A percentile compares a stretch with the other conserved stretches of the same genome.
phyloP scores from a whole-genome alignment of 352 stramenopile genomes.

The Pythium sp. region DNA sequence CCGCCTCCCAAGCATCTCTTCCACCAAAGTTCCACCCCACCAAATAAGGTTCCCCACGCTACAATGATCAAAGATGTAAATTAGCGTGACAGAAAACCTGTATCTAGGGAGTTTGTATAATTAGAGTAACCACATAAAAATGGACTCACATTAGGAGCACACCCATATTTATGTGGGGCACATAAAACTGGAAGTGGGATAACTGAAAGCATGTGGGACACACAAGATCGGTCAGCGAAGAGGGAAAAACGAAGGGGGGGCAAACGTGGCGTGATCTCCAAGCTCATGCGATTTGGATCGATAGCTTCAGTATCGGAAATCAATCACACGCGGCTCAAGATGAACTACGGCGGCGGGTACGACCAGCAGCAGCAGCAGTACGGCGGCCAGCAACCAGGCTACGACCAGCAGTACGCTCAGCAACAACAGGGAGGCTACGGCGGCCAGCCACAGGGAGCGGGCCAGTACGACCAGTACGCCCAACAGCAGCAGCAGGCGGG shows the following conservation, averaged over 20 bases:
- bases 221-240: neutral
- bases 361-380: slow-evolving; percentile 26
- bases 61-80: neutral
- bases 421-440: slow-evolving; percentile 32
- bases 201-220: neutral
- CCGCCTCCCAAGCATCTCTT: neutral
- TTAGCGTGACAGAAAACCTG: neutral
- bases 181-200: neutral
- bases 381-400: slow-evolving; percentile 15
- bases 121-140: neutral
- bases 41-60: too few species aligned
- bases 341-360: slow-evolving; percentile 46
- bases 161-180: neutral
- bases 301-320: slow-evolving; percentile 6
- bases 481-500: slow-evolving; percentile 24
- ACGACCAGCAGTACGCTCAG: slow-evolving; percentile 37
- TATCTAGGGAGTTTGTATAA: neutral
- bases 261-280: slow-evolving; percentile 1
- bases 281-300: neutral
- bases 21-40: neutral
- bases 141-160: neutral
- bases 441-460: slow-evolving; percentile 41
- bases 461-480: slow-evolving; percentile 36
- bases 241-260: neutral
- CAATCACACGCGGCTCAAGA: slow-evolving; percentile 11